Conservation (phyloP, 1,284 basidiomycete species). For the Cryptococcus amylolentus region DNA sequence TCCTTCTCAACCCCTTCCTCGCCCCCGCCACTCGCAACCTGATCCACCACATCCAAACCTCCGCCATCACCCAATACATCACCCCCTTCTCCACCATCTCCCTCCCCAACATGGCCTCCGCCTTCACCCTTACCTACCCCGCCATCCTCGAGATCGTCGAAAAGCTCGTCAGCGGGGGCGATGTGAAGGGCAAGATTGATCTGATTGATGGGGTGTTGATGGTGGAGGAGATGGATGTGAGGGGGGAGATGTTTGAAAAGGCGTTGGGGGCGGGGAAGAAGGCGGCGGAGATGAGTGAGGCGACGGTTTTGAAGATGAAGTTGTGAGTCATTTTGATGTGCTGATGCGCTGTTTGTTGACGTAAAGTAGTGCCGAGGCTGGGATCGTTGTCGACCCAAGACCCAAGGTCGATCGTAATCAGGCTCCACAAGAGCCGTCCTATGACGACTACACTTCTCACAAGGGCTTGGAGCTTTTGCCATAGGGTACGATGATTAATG, state of each 20-base stretch:
- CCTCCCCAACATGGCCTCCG: slow-evolving; percentile 33
- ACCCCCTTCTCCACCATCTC: slow-evolving; percentile 36
- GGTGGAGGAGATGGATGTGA: slow-evolving; percentile 21
- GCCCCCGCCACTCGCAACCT: slow-evolving; percentile 18
- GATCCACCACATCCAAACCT: slow-evolving; percentile 26
- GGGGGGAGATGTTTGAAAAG: slow-evolving; percentile 25
- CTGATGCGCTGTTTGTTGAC: too few species aligned
- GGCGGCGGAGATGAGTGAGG: slow-evolving; percentile 18
- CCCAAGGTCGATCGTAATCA: slow-evolving; percentile 1
- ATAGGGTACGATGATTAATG: background rate
- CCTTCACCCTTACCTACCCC: slow-evolving; percentile 24
- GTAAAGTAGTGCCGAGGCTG: slow-evolving; percentile 30
- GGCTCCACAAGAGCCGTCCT: background rate
- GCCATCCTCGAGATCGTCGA: slow-evolving; percentile 30
- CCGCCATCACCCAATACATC: slow-evolving; percentile 42
- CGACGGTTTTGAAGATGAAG: slow-evolving; percentile 34
- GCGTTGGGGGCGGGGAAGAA: slow-evolving; percentile 24
- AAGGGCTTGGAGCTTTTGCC: too few species aligned
- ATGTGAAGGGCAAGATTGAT: slow-evolving; percentile 38
- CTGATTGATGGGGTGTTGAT: slow-evolving; percentile 40
- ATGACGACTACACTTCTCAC: too few species aligned
- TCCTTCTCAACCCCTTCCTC: slow-evolving; percentile 24
- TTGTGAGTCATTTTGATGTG: slow-evolving; percentile 23
- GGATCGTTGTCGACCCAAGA: slow-evolving; percentile 31
- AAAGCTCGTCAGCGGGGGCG: slow-evolving; percentile 22